Evolutionary conservation across 2,329 filamentous ascomycete species (phyloP), one percentile per base, ranked within the genome.

Genomic region (Beauveria sp.): DNA sequence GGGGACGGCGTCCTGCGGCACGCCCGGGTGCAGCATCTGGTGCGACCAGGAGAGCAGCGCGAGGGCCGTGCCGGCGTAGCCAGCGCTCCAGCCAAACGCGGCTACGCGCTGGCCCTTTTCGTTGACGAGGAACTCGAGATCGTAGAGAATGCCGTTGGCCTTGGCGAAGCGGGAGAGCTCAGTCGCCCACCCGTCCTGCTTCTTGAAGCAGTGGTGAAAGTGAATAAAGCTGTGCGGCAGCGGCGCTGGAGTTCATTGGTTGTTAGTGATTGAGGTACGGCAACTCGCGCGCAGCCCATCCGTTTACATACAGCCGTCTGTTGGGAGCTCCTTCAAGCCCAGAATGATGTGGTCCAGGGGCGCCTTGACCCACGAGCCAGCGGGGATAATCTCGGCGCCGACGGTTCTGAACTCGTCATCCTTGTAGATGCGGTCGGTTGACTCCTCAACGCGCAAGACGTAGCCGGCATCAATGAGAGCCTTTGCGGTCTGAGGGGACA

Each of bases 81-180:
- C 91, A 34, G 90, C 91, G 64, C 88, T 84, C 74, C 87, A 90
- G 16, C 88, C 83, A 68, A 91, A 91, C 1, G 87, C 86, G 9
- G 88, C 87, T 1, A 93, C 87, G 64, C 90, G 79, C 52, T 89
- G 80, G 43, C 89, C 89, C 34, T 78, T 81, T 65, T 87, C 83
- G 67, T 96, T 88, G 45, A 85, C 83, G 43, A 97, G 80, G 73
- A 96, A 97, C 73, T 96, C 93, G 43, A 97, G 83, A 70, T 97
- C 93, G 63, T 92, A 84, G 16, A 97, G 84, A 0, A 84, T 88
- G 67, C 91, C 90, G 60, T 86, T 85, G 50, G 45, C 66, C 34
- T 60, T 55, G 57, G 61, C 28, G 60, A 64, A 66, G 64, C 91
- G 82, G 61, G 85, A 82, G 24, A 96, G 83, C n/a, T 90, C 88